Conservation (phyloP, 768 basidiomycete species). For the Sarcodon sp. region DNA sequence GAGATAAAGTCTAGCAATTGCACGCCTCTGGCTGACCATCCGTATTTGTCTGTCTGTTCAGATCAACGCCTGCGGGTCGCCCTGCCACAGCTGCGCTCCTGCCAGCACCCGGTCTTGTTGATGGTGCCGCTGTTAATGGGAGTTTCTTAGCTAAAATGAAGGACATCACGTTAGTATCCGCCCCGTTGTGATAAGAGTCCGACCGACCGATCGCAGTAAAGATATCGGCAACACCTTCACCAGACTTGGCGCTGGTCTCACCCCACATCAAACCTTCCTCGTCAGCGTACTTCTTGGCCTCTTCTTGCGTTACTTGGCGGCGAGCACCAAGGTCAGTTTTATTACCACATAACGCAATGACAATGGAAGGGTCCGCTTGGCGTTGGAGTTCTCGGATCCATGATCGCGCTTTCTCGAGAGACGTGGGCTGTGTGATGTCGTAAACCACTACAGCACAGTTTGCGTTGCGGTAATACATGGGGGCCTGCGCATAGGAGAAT, state of each 20-base stretch:
- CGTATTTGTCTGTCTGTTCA: slow-evolving; percentile 52
- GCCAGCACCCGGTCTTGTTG: slow-evolving; percentile 40
- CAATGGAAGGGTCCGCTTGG: slow-evolving; percentile 93
- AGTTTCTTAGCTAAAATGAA: slow-evolving; percentile 62
- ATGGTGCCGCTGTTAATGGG: slow-evolving; percentile 65
- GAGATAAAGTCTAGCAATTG: slow-evolving; percentile 57
- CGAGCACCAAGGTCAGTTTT: slow-evolving; percentile 81
- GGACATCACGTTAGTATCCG: slow-evolving; percentile 1
- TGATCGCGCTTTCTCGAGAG: slow-evolving; percentile 87
- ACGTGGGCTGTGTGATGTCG: slow-evolving; percentile 88
- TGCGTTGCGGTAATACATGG: slow-evolving; percentile 95
- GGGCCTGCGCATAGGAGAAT: slow-evolving; percentile 38
- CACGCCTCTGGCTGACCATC: slow-evolving; percentile 52
- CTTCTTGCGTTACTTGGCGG: slow-evolving; percentile 77
- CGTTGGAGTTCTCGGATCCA: slow-evolving; percentile 97
- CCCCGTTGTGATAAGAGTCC: slow-evolving; percentile 10
- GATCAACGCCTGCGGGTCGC: slow-evolving; percentile 59
- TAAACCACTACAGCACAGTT: slow-evolving; percentile 92
- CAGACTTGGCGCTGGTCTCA: slow-evolving; percentile 85
- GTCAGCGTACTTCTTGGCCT: slow-evolving; percentile 85
- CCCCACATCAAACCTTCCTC: slow-evolving; percentile 91
- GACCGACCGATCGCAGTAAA: slow-evolving; percentile 69
- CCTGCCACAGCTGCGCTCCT: slow-evolving; percentile 32
- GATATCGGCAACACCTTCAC: slow-evolving; percentile 76
- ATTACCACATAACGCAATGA: slow-evolving; percentile 94